Conservation (phyloP, 805 yeast genomes). For the Priceomyces medius region DNA sequence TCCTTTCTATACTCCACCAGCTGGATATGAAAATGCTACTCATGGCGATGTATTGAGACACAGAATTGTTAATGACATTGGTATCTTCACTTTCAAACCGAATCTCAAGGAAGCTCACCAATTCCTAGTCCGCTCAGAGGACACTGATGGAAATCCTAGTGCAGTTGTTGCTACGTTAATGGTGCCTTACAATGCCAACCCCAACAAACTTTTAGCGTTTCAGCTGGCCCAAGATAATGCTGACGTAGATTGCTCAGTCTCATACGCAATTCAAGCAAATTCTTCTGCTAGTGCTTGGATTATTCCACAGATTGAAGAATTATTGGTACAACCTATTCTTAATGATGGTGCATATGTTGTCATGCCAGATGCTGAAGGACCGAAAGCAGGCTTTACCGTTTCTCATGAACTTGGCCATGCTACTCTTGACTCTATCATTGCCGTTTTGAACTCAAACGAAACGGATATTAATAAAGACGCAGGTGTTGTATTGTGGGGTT, state of each 20-base stretch:
- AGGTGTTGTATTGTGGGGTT: constrained; percentile 25
- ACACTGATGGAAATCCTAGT: constrained; percentile 18
- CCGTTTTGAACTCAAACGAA: constrained; percentile 15
- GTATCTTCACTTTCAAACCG: constrained; percentile 7
- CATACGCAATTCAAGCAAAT: constrained; percentile 20
- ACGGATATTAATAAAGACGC: constrained; percentile 22
- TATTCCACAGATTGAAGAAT: constrained; percentile 16
- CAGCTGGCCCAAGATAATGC: constrained; percentile 23
- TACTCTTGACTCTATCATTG: constrained; percentile 25
- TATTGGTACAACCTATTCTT: constrained; percentile 14
- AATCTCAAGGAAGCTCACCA: constrained; percentile 20
- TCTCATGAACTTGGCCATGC: constrained; percentile 24
- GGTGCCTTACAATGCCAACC: constrained; percentile 23
- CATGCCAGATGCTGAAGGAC: constrained; percentile 29
- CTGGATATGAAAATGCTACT: constrained; percentile 7
- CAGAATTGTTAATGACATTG: constrained; percentile 6
- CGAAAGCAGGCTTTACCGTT: constrained; percentile 23
- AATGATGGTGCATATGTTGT: constrained; percentile 16
- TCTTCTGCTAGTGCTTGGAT: constrained; percentile 10
- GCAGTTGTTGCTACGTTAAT: constrained; percentile 19
- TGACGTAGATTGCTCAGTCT: constrained; percentile 18
- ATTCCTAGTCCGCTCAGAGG: constrained; percentile 22
- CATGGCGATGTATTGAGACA: constrained; percentile 12
- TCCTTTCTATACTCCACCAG: constrained; percentile 15
- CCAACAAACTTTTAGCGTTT: constrained; percentile 20